These are phyloP conservation scores for Mycocentrospora acerina DNA, from an alignment of 2,329 filamentous ascomycete genomes.

Conservation along the genomic window DNA sequence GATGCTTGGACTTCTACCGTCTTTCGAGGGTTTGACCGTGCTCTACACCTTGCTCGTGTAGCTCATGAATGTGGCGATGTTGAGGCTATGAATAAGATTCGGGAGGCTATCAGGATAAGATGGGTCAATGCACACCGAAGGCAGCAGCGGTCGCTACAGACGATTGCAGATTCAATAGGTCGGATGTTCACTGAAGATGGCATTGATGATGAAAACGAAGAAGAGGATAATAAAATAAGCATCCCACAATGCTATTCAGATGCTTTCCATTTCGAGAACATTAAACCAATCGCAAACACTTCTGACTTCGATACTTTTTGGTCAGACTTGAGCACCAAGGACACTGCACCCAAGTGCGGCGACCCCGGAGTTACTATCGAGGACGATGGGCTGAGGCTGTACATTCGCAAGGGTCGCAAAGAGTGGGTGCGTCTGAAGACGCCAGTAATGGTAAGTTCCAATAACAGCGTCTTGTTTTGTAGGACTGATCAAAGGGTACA, in stretches of 20 bases:
- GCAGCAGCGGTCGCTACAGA: constrained; percentile 1
- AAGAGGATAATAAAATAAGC: not conserved
- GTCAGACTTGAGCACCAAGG: not conserved
- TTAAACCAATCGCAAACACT: not conserved
- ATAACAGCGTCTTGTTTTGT: too few relatives aligned
- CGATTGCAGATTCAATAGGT: constrained; percentile 2
- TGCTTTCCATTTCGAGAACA: constrained; percentile 3
- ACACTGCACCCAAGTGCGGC: not conserved
- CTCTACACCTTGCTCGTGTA: constrained; percentile 11
- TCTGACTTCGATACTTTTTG: not conserved
- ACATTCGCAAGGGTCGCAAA: constrained; percentile 1
- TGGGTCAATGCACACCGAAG: constrained; percentile 7
- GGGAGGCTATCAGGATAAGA: constrained; percentile 5
- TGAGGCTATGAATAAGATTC: constrained; percentile 1
- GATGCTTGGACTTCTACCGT: constrained; percentile 1
- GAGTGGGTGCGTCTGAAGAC: constrained; percentile 6
- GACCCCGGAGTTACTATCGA: constrained; percentile 1
- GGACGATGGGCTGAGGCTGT: constrained; percentile 4
- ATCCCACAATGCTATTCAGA: constrained; percentile 1
- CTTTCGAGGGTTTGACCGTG: constrained; percentile 7
- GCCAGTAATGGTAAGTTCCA: not conserved
- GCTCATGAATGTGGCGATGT: constrained; percentile 7
- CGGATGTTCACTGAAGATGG: constrained; percentile 4
- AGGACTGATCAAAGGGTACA: too few relatives aligned
- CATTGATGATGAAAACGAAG: not conserved